Conservation (phyloP, 345 rosid species). For the Cardamine occulta region DNA sequence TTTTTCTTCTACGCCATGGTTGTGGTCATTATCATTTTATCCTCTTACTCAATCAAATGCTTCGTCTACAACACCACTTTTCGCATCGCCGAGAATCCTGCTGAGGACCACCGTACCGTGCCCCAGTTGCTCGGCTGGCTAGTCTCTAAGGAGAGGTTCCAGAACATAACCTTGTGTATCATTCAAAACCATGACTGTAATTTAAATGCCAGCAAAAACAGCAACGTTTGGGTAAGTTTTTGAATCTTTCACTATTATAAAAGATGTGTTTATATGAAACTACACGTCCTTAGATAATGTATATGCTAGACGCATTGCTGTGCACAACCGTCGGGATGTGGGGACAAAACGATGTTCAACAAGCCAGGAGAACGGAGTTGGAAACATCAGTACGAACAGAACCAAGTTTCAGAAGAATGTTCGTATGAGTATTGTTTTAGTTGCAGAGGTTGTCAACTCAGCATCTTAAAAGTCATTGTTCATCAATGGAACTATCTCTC, state of each 20-base stretch:
- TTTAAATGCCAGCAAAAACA: slow-evolving; percentile 33
- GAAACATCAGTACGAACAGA: slow-evolving; percentile 19
- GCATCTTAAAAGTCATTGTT: slow-evolving; percentile 31
- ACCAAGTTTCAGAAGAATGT: slow-evolving; percentile 17
- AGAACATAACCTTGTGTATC: slow-evolving; percentile 3
- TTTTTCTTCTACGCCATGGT: slow-evolving; percentile 12
- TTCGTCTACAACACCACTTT: slow-evolving; percentile 16
- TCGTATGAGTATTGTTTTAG: slow-evolving; percentile 14
- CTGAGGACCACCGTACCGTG: slow-evolving; percentile 5
- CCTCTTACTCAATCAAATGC: slow-evolving; percentile 21
- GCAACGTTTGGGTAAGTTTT: slow-evolving; percentile 36
- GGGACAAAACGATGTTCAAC: slow-evolving; percentile 2
- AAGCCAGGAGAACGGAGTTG: slow-evolving; percentile 29
- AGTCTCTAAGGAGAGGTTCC: slow-evolving; percentile 7
- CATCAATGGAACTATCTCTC: slow-evolving; percentile 38
- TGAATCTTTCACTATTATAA: not conserved
- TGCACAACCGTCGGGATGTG: slow-evolving; percentile 18
- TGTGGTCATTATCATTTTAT: slow-evolving; percentile 1
- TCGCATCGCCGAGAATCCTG: slow-evolving; percentile 21
- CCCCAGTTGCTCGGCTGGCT: slow-evolving; percentile 26
- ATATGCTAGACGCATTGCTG: slow-evolving; percentile 18
- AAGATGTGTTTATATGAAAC: not conserved
- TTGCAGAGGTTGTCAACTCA: slow-evolving; percentile 29
- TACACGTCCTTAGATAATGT: not conserved
- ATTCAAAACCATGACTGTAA: slow-evolving; percentile 34